Base-by-base conservation (phyloP, 441 rosid species). In the Erysimum cheiri region DNA sequence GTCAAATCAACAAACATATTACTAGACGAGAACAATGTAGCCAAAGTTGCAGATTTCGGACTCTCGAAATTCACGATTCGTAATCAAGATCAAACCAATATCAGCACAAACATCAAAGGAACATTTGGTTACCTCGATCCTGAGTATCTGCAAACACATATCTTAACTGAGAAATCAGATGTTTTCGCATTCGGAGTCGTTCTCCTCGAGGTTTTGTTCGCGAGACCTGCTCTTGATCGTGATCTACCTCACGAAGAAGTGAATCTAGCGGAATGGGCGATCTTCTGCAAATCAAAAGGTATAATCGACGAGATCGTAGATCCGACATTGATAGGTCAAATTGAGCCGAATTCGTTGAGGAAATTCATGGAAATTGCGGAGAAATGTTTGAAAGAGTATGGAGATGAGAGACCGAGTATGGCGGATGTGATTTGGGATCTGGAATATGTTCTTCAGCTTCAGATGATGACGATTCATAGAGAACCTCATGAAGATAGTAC, bases 191-290 rank as follows among this genome's bases (percentile, higher is more conserved):
- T 78, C 9, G 86, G 84, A 11, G 86, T 80, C 0, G 84, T 82
- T 9, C 79, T 82, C 3, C 79, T 75, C 46, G 85, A 82, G 71
- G 71, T 80, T 4, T 8, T 83, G 8, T 84, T 81, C 53, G 84
- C 85, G 13, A 78, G 87, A 60, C 83, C 82, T 0, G 77, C 75
- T 2, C 59, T 82, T 1, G 61, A 71, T 11, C 36, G 19, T 31
- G 9, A 40, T 2, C 49, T 67, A 3, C 64, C 61, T 3, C 60
- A 61, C 28, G 75, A 81, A 14, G 71, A 79, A 60, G 67, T 65
- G 52, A 87, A 79, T 68, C 78, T 87, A 35, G 92, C 79, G 11
- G 92, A 82, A 8, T 82, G 88, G 89, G 83, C 80, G 4, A n/a
- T 80, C 64, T 35, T 46, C 17, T 80, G 82, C 63, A 56, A 66